Percentiles rank a stretch among this genome's conserved stretches.
These are phyloP conservation scores for Perkinsus marinus DNA, from an alignment of 169 alveolate species.

Conservation along the genomic window DNA sequence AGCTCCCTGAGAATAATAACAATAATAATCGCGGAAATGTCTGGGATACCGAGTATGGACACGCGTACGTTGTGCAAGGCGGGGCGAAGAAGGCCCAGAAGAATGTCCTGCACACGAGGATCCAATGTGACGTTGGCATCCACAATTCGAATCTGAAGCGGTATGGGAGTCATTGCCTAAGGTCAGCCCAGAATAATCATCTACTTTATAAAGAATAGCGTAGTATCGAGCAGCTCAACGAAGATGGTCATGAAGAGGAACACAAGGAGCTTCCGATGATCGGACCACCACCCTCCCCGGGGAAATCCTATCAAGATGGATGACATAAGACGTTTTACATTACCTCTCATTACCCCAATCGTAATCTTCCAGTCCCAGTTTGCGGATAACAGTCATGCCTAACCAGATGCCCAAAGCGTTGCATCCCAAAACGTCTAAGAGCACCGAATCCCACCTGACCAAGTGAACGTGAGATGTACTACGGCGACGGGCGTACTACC, in stretches of 20 bases:
- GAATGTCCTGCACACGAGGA: slow-evolving; percentile 46
- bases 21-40: background rate
- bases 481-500: slow-evolving; percentile 32
- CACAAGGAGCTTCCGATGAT: slow-evolving; percentile 32
- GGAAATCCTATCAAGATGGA: slow-evolving; percentile 9
- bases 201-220: slow-evolving; percentile 21
- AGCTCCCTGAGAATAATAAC: background rate
- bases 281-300: slow-evolving; percentile 47
- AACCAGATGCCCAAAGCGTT: slow-evolving; percentile 51
- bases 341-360: background rate
- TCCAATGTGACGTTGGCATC: slow-evolving; percentile 53
- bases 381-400: slow-evolving; percentile 6
- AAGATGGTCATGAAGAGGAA: slow-evolving; percentile 39
- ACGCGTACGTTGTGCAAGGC: background rate
- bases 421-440: slow-evolving; percentile 61
- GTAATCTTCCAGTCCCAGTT: background rate
- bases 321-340: background rate
- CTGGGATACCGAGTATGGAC: background rate
- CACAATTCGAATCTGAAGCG: slow-evolving; percentile 50
- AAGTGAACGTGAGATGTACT: background rate
- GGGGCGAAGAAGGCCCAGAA: slow-evolving; percentile 35
- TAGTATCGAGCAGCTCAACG: slow-evolving; percentile 52
- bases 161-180: slow-evolving; percentile 17
- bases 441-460: background rate
- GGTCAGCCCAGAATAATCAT: background rate